Evolutionary conservation across 768 basidiomycete species (phyloP).

Genomic region (Pulveroboletus frians): DNA sequence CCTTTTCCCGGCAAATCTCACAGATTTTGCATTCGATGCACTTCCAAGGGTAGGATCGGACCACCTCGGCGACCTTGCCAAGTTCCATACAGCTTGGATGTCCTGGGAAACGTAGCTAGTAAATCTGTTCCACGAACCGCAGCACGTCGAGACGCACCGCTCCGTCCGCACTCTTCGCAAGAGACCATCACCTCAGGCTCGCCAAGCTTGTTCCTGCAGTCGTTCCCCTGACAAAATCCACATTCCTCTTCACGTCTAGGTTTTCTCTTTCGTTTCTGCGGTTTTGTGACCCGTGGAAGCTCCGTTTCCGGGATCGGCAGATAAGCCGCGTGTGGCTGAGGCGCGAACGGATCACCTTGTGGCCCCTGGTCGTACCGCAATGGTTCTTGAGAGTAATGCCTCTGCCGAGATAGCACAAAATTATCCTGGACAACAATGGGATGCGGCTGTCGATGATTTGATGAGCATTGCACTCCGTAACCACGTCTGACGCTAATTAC

Average conservation of each 20-base stretch:
- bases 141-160: conserved; percentile 46
- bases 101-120: conserved; percentile 38
- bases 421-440: conserved; percentile 30
- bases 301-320: conserved; percentile 44
- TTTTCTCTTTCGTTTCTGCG: conserved; percentile 42
- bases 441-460: conserved; percentile 20
- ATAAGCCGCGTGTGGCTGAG: conserved; percentile 50
- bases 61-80: conserved; percentile 49
- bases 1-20: conserved; percentile 79
- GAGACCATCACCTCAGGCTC: conserved; percentile 66
- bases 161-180: conserved; percentile 79
- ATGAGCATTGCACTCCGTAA: conserved; percentile 18
- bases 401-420: conserved; percentile 9
- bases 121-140: background rate
- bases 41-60: conserved; percentile 75
- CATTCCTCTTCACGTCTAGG: conserved; percentile 60
- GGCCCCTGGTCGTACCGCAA: conserved; percentile 67
- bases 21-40: conserved; percentile 93
- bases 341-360: conserved; percentile 80
- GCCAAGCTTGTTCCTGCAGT: conserved; percentile 50
- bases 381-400: conserved; percentile 29
- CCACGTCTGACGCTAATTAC: conserved; percentile 30
- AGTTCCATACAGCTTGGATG: conserved; percentile 85
- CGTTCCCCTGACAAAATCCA: conserved; percentile 71
- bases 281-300: conserved; percentile 39